phyloP scores from a whole-genome alignment of 148 eudicot genomes.

The Rhododendron henanense region DNA sequence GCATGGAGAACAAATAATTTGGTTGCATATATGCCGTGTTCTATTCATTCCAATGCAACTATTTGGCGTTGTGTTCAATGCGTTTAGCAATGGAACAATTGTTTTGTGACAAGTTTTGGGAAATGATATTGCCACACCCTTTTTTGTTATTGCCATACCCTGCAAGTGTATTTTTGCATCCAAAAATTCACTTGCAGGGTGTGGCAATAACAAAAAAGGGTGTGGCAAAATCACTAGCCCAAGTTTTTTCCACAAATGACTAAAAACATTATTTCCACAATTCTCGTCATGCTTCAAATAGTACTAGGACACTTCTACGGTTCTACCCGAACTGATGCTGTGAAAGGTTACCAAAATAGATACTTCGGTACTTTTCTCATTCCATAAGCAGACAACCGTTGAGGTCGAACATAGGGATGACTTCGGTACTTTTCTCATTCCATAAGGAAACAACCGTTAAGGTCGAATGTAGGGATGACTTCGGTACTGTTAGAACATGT shows the following conservation, averaged over 20 bases:
- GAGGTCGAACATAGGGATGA: not conserved
- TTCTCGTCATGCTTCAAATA: not conserved
- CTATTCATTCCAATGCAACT: not conserved
- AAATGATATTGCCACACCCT: too few relatives aligned
- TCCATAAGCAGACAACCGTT: not conserved
- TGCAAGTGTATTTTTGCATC: too few relatives aligned
- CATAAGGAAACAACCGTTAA: too few relatives aligned
- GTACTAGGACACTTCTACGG: not conserved
- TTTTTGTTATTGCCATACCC: too few relatives aligned
- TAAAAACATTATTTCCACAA: not conserved
- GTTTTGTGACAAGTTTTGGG: not conserved
- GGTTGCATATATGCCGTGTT: not conserved
- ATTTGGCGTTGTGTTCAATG: not conserved
- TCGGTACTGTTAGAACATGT: too few relatives aligned
- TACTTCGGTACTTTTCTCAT: not conserved
- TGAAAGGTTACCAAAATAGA: not conserved
- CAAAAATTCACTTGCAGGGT: too few relatives aligned
- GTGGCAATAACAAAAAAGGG: too few relatives aligned
- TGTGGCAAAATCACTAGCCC: too few relatives aligned
- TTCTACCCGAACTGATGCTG: not conserved
- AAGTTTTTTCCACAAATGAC: not conserved
- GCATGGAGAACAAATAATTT: not conserved
- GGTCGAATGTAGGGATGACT: too few relatives aligned
- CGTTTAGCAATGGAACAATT: not conserved
- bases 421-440: too few relatives aligned